phyloP scores from a whole-genome alignment of 441 rosid genomes.

The Brassica balearica region DNA sequence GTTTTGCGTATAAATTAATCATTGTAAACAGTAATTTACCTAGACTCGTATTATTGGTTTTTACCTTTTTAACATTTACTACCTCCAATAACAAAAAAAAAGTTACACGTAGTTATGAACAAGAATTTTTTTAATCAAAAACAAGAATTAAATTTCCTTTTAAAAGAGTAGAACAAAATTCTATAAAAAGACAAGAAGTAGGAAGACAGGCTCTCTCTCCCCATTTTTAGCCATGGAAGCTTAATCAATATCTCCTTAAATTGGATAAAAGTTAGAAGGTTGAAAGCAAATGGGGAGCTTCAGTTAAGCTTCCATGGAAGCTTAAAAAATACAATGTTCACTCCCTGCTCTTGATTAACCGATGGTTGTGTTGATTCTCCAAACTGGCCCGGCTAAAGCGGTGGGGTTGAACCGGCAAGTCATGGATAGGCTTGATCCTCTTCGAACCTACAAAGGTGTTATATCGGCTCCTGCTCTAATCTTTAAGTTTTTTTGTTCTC shows the following conservation, averaged over 20 bases:
- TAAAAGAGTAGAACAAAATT: neutral
- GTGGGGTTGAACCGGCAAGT: slow-evolving; percentile 44
- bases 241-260: slow-evolving; percentile 16
- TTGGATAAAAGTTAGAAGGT: slow-evolving; percentile 22
- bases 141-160: no score
- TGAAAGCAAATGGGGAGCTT: slow-evolving; percentile 23
- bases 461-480: slow-evolving; percentile 33
- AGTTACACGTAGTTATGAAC: neutral
- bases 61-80: neutral
- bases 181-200: slow-evolving; percentile 20
- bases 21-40: neutral
- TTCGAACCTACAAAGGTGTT: slow-evolving; percentile 45
- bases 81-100: slow-evolving; percentile 9
- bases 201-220: slow-evolving; percentile 21
- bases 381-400: slow-evolving; percentile 19
- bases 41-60: neutral
- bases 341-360: slow-evolving; percentile 18
- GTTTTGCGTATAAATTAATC: slow-evolving; percentile 20
- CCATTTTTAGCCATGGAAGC: slow-evolving; percentile 26
- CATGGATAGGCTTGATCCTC: slow-evolving; percentile 37
- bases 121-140: no score
- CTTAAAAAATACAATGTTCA: slow-evolving; percentile 24
- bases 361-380: slow-evolving; percentile 14
- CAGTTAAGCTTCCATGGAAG: slow-evolving; percentile 33
- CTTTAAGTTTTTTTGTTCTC: neutral